Evolutionary conservation across 1,139 yeast genomes (phyloP).

Genomic region (Taphrina betulina): DNA sequence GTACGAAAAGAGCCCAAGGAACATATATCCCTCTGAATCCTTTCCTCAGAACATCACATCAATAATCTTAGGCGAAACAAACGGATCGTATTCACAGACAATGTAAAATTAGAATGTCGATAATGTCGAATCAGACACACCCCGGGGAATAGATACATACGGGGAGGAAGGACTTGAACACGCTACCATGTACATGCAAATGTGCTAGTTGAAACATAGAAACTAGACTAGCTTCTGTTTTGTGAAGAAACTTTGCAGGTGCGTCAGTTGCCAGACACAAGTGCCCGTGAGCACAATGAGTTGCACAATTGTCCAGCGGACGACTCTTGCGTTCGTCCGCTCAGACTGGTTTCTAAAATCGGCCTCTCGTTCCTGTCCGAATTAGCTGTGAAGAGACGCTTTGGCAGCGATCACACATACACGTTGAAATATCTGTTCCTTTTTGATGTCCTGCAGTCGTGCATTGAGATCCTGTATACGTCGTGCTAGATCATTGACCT

Average conservation of each 20-base stretch:
- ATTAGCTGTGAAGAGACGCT: background rate
- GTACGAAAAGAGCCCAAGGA: background rate
- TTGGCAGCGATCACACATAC: slow-evolving; percentile 5
- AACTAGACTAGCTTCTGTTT: slow-evolving; percentile 66
- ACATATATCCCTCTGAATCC: no score
- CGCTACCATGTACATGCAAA: no score
- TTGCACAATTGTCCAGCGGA: slow-evolving; percentile 66
- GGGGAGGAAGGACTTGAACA: no score
- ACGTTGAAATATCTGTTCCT: slow-evolving; percentile 66
- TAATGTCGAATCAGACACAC: no score
- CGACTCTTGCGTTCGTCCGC: slow-evolving; percentile 61
- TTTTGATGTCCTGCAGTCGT: slow-evolving; percentile 57
- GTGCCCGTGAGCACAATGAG: slow-evolving; percentile 56
- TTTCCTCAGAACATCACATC: no score
- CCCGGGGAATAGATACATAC: no score
- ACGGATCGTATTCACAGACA: no score
- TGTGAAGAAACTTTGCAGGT: slow-evolving; percentile 61
- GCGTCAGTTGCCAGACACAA: slow-evolving; percentile 68
- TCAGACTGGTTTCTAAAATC: slow-evolving; percentile 67
- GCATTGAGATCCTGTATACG: slow-evolving; percentile 56
- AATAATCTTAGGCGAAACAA: no score
- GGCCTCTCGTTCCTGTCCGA: slow-evolving; percentile 57
- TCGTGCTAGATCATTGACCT: slow-evolving; percentile 52
- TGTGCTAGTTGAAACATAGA: no score
- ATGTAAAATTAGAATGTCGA: no score